Percentiles rank a stretch among this genome's conserved stretches.
phyloP scores from a whole-genome alignment of 768 basidiomycete genomes.

The Termitomyces sp. region DNA sequence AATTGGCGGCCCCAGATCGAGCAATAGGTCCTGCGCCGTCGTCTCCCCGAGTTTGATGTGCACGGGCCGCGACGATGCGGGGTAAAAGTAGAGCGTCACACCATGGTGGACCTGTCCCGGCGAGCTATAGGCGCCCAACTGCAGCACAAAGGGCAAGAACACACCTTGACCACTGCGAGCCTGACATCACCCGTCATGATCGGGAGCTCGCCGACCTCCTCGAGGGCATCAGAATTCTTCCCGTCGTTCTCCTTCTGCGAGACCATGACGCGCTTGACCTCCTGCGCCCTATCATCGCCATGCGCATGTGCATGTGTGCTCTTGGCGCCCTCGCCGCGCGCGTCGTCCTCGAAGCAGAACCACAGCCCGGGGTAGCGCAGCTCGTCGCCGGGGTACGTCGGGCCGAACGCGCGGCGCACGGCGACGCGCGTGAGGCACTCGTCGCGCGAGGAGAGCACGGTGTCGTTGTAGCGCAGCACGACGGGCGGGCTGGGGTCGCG shows the following conservation, averaged over 20 bases:
- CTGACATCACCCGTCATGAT: constrained; percentile 70
- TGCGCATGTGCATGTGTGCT: constrained; percentile 20
- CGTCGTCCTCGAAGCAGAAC: constrained; percentile 82
- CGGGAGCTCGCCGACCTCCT: constrained; percentile 61
- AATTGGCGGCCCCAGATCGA: constrained; percentile 76
- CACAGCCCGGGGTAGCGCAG: constrained; percentile 78
- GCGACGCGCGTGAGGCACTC: constrained; percentile 58
- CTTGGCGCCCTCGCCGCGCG: constrained; percentile 45
- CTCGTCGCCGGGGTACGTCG: constrained; percentile 74
- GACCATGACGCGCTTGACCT: constrained; percentile 72
- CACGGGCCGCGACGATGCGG: constrained; percentile 43
- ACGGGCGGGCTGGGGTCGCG: constrained; percentile 64
- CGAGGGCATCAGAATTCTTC: constrained; percentile 60
- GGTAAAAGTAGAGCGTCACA: constrained; percentile 63
- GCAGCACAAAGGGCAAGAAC: constrained; percentile 4
- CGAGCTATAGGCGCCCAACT: too few species aligned
- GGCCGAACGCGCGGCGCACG: constrained; percentile 73
- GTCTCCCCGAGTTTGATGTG: constrained; percentile 68
- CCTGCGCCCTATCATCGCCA: constrained; percentile 62
- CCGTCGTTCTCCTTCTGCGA: constrained; percentile 60
- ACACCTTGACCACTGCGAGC: constrained; percentile 63
- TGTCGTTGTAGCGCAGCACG: constrained; percentile 62
- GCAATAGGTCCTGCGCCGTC: constrained; percentile 74
- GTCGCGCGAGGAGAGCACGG: constrained; percentile 53
- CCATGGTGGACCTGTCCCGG: constrained; percentile 61